phyloP scores from a whole-genome alignment of 116 monocot species.

The Zostera marina region DNA sequence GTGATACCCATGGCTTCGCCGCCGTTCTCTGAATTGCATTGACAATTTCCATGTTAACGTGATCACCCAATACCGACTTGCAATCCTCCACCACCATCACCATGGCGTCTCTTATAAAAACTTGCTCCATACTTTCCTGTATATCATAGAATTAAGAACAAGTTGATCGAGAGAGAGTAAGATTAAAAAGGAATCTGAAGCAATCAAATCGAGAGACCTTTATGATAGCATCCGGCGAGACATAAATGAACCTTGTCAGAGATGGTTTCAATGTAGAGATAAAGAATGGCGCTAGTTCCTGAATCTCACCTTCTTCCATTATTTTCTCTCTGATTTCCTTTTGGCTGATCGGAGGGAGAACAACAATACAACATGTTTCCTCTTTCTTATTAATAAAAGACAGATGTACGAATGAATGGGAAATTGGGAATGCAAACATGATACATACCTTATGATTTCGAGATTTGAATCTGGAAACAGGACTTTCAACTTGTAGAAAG shows the following conservation, averaged over 20 bases:
- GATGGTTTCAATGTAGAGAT: slow-evolving; percentile 32
- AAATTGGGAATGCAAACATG: too few species aligned
- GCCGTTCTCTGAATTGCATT: slow-evolving; percentile 66
- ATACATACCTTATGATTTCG: slow-evolving; percentile 37
- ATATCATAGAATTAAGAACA: not conserved
- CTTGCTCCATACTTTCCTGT: slow-evolving; percentile 27
- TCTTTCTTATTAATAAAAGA: too few species aligned
- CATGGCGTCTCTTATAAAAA: not conserved
- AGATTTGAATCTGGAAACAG: slow-evolving; percentile 42
- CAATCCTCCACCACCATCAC: slow-evolving; percentile 1
- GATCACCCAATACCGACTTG: not conserved
- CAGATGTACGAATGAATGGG: too few species aligned
- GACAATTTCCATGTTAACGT: slow-evolving; percentile 9
- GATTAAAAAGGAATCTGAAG: too few species aligned
- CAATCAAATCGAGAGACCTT: not conserved
- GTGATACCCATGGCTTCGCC: slow-evolving; percentile 47
- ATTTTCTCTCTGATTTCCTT: slow-evolving; percentile 33
- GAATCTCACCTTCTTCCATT: slow-evolving; percentile 16
- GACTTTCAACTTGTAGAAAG: slow-evolving; percentile 67
- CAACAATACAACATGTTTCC: too few species aligned
- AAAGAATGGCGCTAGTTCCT: slow-evolving; percentile 38
- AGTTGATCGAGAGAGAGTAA: not conserved
- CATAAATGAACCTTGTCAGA: slow-evolving; percentile 34
- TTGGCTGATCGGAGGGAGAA: slow-evolving; percentile 9
- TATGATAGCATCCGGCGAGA: slow-evolving; percentile 18